phyloP scores from a whole-genome alignment of 495 filamentous ascomycete genomes.

The Talaromyces thailandensis region DNA sequence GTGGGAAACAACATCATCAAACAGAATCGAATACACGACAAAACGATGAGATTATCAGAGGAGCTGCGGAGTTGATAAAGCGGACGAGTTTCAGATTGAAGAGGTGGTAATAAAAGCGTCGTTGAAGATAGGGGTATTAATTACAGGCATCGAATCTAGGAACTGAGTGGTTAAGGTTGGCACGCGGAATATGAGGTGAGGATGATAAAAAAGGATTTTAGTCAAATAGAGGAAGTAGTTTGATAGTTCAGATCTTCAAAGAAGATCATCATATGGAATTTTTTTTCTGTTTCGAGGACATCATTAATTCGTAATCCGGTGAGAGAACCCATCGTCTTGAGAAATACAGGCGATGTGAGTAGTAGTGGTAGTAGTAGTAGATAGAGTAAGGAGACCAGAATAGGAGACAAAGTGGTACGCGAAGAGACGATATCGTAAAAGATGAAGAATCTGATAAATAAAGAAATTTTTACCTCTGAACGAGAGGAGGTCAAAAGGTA shows the following conservation, averaged over 20 bases:
- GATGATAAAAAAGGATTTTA: not conserved
- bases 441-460: not conserved
- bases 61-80: not conserved
- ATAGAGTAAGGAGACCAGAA: not conserved
- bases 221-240: not conserved
- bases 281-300: not conserved
- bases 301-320: conserved; percentile 6
- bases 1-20: no score
- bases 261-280: not conserved
- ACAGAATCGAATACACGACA: not conserved
- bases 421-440: not conserved
- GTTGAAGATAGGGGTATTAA: not conserved
- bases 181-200: not conserved
- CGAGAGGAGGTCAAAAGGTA: not conserved
- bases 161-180: not conserved
- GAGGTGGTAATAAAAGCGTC: not conserved
- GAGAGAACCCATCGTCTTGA: not conserved
- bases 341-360: not conserved
- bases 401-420: not conserved
- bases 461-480: not conserved
- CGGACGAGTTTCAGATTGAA: not conserved
- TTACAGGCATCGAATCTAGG: not conserved
- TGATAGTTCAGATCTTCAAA: not conserved
- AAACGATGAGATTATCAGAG: not conserved
- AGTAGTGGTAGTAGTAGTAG: no score